Conservation (phyloP, 2,329 filamentous ascomycete genomes). For the Ophiostoma australiae region DNA sequence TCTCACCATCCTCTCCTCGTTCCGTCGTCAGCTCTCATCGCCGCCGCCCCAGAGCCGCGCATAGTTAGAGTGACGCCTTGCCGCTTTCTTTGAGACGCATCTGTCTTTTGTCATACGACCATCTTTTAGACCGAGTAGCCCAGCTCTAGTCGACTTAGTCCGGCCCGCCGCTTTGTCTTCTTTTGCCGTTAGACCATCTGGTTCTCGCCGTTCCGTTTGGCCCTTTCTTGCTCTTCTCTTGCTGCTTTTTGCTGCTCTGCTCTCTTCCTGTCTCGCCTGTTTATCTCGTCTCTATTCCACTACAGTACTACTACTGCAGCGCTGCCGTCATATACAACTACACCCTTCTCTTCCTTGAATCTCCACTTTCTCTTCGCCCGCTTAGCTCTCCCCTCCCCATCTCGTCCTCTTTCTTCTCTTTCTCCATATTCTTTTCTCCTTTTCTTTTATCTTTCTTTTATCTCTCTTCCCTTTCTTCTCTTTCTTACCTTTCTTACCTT, state of each 20-base stretch:
- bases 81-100: not conserved
- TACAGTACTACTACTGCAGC: not conserved
- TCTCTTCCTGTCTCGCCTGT: not conserved
- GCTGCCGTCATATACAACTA: constrained; percentile 14
- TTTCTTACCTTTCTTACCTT: not conserved
- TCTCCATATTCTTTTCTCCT: not conserved
- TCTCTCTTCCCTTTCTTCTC: not conserved
- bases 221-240: not conserved
- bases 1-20: not conserved
- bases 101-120: constrained; percentile 4
- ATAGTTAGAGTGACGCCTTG: not conserved
- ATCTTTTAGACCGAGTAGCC: not conserved
- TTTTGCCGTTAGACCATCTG: constrained; percentile 14
- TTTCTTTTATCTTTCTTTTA: constrained; percentile 1
- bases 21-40: not conserved
- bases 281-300: not conserved
- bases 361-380: constrained; percentile 9
- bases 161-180: constrained; percentile 13
- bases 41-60: not conserved
- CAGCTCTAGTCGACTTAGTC: constrained; percentile 13
- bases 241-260: not conserved
- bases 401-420: not conserved
- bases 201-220: constrained; percentile 14
- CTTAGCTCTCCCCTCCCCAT: not conserved
- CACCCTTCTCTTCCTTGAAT: not conserved